Base-by-base conservation (phyloP, 1,139 yeast genomes). In the Yamadazyma epiphylla region DNA sequence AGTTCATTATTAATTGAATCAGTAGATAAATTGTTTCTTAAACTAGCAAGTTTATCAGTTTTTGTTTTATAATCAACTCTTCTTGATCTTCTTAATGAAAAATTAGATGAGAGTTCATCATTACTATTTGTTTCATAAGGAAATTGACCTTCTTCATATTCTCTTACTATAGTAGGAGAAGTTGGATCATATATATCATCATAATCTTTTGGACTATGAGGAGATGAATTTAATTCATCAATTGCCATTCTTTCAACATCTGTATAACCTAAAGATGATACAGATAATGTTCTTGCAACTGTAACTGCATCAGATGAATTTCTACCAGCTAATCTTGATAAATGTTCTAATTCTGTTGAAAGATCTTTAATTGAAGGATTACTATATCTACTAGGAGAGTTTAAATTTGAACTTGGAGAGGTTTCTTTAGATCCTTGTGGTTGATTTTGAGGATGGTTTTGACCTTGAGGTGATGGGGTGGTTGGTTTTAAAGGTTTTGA, bases 281-380 rank as follows among this genome's bases (percentile, higher is more conserved):
- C 69, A 1, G 83, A 76, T 33, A 83, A 62, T 0, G 88, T 77
- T 46, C 89, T 64, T 0, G 91, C 91, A 29, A 83, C 58, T 0
- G 89, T 77, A 2, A 80, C 79, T 1, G 91, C 87, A 55, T 83
- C 89, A 15, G 76, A 70, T 10, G 84, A 77, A 31, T 79, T 81
- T 58, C 83, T 60, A 0, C 94, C 91, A 0, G 89, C 89, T 51
- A 76, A 60, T 41, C 74, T 77, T 0, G 87, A 75, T 26, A 83
- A 58, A 31, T 67, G 74, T 42, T 81, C 83, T 31, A 83, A 58
- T 49, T 82, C 91, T 37, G 60, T 70, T 1, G 88, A 78, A 24
- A 83, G 65, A 34, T 80, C 86, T 35, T 74, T 73, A 39, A 83
- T 60, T 0, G 89, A 80, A 3, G 85, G 85, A 39, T 67, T 68